Evolutionary conservation across 768 basidiomycete species (phyloP).

Genomic region (Hemileccinum impolitum): DNA sequence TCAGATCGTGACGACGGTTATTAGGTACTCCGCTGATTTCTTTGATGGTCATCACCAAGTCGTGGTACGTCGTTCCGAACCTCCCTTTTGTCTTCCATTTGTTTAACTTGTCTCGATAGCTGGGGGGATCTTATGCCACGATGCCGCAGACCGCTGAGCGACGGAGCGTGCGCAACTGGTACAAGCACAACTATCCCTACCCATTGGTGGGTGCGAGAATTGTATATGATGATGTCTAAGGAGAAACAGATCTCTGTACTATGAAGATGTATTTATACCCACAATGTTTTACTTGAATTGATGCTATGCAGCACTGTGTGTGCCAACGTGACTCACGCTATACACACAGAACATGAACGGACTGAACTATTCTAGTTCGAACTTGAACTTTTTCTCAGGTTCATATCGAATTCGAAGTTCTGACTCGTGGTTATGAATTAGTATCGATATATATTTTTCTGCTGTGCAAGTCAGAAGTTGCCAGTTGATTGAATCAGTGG

Average conservation of each 20-base stretch:
- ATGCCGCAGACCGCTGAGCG: slow-evolving; percentile 79
- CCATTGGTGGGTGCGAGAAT: slow-evolving; percentile 79
- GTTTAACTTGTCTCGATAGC: slow-evolving; percentile 38
- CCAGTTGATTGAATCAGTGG: background rate
- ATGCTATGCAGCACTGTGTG: too few relatives aligned
- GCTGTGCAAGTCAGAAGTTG: too few relatives aligned
- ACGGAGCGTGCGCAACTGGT: slow-evolving; percentile 82
- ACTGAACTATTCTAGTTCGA: too few relatives aligned
- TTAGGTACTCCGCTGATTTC: slow-evolving; percentile 82
- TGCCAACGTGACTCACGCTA: too few relatives aligned
- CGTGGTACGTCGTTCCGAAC: slow-evolving; percentile 60
- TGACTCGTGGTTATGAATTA: too few relatives aligned
- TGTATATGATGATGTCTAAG: slow-evolving; percentile 49
- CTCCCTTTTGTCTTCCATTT: background rate
- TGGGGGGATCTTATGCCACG: slow-evolving; percentile 89
- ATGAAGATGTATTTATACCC: too few relatives aligned
- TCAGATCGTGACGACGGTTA: background rate
- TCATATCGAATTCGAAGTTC: too few relatives aligned
- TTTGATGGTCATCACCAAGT: slow-evolving; percentile 85
- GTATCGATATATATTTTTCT: slow-evolving; percentile 1
- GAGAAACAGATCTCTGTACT: background rate
- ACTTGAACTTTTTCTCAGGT: too few relatives aligned
- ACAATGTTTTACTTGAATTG: too few relatives aligned
- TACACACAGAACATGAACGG: too few relatives aligned
- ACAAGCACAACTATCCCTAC: slow-evolving; percentile 88